Percentiles rank a stretch among this genome's conserved stretches.
These are phyloP conservation scores for Euphorbia pulcherrima DNA, from an alignment of 345 rosid genomes.

Conservation along the genomic window DNA sequence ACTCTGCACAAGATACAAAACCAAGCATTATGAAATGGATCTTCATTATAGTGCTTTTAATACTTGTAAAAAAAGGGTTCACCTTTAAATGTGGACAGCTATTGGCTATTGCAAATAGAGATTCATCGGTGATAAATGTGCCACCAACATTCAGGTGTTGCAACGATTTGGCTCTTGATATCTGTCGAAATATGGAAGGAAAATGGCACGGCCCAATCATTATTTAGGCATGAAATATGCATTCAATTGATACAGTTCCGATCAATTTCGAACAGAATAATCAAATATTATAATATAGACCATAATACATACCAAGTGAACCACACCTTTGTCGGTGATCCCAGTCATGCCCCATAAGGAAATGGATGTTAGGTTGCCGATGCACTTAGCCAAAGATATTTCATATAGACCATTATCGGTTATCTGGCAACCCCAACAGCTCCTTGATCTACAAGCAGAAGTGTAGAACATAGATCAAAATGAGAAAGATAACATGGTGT, in stretches of 20 bases:
- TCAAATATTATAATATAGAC: background rate
- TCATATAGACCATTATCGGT: conserved; percentile 70
- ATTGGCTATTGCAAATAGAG: conserved; percentile 67
- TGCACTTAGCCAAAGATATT: conserved; percentile 67
- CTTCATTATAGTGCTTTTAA: background rate
- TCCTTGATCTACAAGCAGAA: conserved; percentile 56
- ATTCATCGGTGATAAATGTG: conserved; percentile 82
- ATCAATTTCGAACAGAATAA: background rate
- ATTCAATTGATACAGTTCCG: background rate
- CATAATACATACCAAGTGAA: conserved; percentile 70
- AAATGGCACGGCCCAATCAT: background rate
- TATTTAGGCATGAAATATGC: no score
- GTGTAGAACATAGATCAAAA: conserved; percentile 17
- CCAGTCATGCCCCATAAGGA: conserved; percentile 90
- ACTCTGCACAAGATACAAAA: conserved; percentile 32
- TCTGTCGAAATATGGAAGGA: conserved; percentile 33
- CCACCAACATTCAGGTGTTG: conserved; percentile 84
- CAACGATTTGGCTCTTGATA: conserved; percentile 63
- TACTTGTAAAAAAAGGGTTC: conserved; percentile 1
- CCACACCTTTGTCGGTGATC: conserved; percentile 83
- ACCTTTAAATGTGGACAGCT: conserved; percentile 77
- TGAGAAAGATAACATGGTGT: no score
- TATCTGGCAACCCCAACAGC: conserved; percentile 90
- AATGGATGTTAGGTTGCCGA: conserved; percentile 59
- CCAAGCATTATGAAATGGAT: background rate